phyloP scores from a whole-genome alignment of 257 asterid species.

The Fraxinus americana region DNA sequence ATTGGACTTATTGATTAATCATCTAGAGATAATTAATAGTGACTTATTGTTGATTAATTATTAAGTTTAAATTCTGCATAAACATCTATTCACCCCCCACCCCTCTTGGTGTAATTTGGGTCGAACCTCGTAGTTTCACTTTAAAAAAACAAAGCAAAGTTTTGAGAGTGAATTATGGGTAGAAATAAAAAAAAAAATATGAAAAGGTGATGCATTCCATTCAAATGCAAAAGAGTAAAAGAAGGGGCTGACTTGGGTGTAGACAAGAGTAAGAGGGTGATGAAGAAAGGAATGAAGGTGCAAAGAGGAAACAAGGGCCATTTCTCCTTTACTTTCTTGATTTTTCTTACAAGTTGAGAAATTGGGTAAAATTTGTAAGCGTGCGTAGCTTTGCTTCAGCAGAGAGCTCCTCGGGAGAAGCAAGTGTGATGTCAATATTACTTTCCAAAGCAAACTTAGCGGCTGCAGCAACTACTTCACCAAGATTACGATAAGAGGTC shows the following conservation, averaged over 20 bases:
- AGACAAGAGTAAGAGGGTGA: conserved; percentile 4
- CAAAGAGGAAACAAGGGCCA: conserved; percentile 49
- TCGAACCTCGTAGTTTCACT: too few species aligned
- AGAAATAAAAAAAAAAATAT: too few species aligned
- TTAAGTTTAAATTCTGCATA: too few species aligned
- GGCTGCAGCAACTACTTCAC: conserved; percentile 88
- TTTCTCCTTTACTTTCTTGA: conserved; percentile 17
- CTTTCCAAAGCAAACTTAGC: conserved; percentile 79
- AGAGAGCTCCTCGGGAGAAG: conserved; percentile 68
- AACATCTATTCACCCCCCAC: too few species aligned
- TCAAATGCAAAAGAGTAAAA: background rate
- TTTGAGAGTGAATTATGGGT: background rate
- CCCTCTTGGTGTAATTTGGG: too few species aligned
- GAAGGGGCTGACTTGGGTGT: conserved; percentile 17
- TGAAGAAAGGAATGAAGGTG: conserved; percentile 35
- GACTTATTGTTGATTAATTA: too few species aligned
- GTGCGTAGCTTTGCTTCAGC: conserved; percentile 58
- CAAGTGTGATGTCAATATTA: conserved; percentile 79
- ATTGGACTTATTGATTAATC: too few species aligned
- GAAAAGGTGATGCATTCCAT: background rate
- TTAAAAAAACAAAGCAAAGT: background rate
- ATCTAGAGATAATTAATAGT: too few species aligned
- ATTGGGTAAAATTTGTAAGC: background rate
- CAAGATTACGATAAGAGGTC: conserved; percentile 73
- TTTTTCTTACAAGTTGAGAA: too few species aligned